Evolutionary conservation across 108 stramenopile genomes (phyloP).

Genomic region (Skeletonema tropicum): DNA sequence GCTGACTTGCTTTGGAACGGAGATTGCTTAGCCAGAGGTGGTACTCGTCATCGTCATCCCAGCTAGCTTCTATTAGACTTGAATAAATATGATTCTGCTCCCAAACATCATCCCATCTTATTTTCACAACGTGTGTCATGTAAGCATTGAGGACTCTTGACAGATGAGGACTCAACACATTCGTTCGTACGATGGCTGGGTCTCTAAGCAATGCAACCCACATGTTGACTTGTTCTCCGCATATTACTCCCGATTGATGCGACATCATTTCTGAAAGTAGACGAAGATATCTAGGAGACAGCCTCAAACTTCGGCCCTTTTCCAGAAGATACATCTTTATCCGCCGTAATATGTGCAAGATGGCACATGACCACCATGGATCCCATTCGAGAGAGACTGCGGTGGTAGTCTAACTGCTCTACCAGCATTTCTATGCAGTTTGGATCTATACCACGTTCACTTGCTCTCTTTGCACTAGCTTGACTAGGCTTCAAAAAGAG

Average conservation of each 20-base stretch:
- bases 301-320: slow-evolving; percentile 48
- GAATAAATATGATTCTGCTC: slow-evolving; percentile 70
- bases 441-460: slow-evolving; percentile 28
- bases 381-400: slow-evolving; percentile 67
- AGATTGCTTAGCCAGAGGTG: slow-evolving; percentile 76
- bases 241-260: slow-evolving; percentile 81
- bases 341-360: slow-evolving; percentile 70
- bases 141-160: slow-evolving; percentile 57
- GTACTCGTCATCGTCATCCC: slow-evolving; percentile 84
- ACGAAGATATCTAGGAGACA: slow-evolving; percentile 59
- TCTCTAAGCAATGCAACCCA: slow-evolving; percentile 81
- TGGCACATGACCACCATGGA: slow-evolving; percentile 70
- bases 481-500: slow-evolving; percentile 71
- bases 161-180: slow-evolving; percentile 64
- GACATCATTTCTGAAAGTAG: slow-evolving; percentile 76
- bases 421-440: slow-evolving; percentile 54
- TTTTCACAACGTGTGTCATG: slow-evolving; percentile 70
- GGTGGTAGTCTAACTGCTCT: slow-evolving; percentile 75
- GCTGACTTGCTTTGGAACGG: slow-evolving; percentile 72
- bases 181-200: slow-evolving; percentile 70
- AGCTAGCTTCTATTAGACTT: slow-evolving; percentile 72
- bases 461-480: slow-evolving; percentile 51
- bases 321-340: slow-evolving; percentile 59
- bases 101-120: slow-evolving; percentile 87
- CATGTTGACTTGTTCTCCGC: slow-evolving; percentile 71